Evolutionary conservation across 2,329 filamentous ascomycete species (phyloP).

Genomic region (Diaporthe citri): DNA sequence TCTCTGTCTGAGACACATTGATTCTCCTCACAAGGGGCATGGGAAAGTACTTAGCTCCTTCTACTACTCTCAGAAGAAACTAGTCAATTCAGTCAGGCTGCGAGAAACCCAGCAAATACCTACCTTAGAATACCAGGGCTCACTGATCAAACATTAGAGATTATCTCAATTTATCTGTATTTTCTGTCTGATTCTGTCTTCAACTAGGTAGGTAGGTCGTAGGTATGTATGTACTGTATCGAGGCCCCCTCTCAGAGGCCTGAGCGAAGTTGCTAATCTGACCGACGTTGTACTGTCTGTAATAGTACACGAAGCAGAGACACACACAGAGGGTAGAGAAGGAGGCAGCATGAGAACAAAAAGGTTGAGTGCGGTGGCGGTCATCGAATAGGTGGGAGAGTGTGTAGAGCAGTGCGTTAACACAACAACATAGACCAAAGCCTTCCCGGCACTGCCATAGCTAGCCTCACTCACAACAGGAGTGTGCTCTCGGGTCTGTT

Average conservation of each 20-base stretch:
- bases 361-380: background rate
- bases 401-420: background rate
- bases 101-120: background rate
- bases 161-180: conserved; percentile 25
- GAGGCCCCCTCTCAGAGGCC: background rate
- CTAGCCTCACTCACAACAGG: background rate
- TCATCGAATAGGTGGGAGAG: background rate
- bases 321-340: background rate
- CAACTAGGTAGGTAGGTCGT: conserved; percentile 3
- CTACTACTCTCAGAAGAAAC: background rate
- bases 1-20: too few relatives aligned
- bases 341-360: background rate
- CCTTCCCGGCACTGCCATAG: background rate
- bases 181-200: conserved; percentile 18
- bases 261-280: background rate
- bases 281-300: background rate
- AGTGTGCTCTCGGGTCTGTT: background rate
- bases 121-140: too few relatives aligned
- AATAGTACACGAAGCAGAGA: background rate
- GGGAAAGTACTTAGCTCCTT: too few relatives aligned
- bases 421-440: background rate
- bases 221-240: background rate
- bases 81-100: background rate
- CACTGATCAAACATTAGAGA: background rate
- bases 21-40: too few relatives aligned